phyloP scores from a whole-genome alignment of 352 stramenopile species.

The Thalassiosira exigua region DNA sequence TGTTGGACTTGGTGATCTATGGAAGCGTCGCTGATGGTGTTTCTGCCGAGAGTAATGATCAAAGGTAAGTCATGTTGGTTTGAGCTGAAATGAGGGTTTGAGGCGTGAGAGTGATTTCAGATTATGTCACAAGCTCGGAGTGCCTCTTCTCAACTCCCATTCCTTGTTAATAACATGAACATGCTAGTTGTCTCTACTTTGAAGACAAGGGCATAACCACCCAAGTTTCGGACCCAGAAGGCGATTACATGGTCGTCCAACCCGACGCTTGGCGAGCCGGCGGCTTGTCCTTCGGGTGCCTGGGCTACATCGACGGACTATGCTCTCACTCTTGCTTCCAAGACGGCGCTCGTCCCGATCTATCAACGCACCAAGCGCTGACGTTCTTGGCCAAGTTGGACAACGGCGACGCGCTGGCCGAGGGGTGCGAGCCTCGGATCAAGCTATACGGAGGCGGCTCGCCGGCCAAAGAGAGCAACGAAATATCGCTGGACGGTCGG shows the following conservation, averaged over 20 bases:
- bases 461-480: constrained; percentile 14
- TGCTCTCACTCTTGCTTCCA: constrained; percentile 26
- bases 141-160: too few species aligned
- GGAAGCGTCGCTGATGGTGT: too few species aligned
- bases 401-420: neutral
- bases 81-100: too few species aligned
- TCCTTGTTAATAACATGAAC: too few species aligned
- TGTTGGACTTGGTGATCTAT: too few species aligned
- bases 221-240: too few species aligned
- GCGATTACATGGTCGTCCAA: neutral
- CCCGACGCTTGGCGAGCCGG: constrained; percentile 13
- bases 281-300: constrained; percentile 21
- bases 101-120: too few species aligned
- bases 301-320: neutral
- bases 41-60: too few species aligned
- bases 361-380: constrained; percentile 11
- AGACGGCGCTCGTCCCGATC: constrained; percentile 11
- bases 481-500: constrained; percentile 17
- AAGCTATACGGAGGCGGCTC: constrained; percentile 13
- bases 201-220: neutral
- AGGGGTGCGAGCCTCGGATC: constrained; percentile 6
- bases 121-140: too few species aligned
- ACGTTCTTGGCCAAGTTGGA: constrained; percentile 31
- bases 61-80: too few species aligned
- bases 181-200: too few species aligned